phyloP scores from a whole-genome alignment of 1,284 basidiomycete species.

The Ceratobasidium sp. region DNA sequence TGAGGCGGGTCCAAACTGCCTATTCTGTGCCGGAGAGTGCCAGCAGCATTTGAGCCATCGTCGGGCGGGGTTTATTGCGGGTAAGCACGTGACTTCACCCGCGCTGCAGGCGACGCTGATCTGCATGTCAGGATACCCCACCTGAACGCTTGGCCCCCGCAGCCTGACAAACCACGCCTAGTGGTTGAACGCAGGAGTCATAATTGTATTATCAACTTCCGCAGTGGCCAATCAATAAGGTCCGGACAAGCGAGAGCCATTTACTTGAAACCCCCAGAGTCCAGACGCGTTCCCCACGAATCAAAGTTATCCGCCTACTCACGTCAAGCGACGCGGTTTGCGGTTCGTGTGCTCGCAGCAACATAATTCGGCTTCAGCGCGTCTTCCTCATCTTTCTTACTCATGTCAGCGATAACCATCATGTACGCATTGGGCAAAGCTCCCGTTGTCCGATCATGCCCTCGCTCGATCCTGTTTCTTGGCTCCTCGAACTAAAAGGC shows the following conservation, averaged over 20 bases:
- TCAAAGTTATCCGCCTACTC: background rate
- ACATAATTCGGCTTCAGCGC: background rate
- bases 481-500: conserved; percentile 1
- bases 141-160: background rate
- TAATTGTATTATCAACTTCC: background rate
- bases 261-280: background rate
- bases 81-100: conserved; percentile 1
- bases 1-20: too few species aligned
- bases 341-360: too few species aligned
- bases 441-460: conserved; percentile 1
- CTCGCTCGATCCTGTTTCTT: conserved; percentile 1
- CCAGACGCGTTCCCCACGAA: background rate
- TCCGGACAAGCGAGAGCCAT: conserved; percentile 32
- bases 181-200: too few species aligned
- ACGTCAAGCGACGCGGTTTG: too few species aligned
- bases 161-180: background rate
- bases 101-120: too few species aligned
- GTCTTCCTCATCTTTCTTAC: conserved; percentile 2
- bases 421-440: background rate
- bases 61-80: too few species aligned
- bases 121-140: too few species aligned
- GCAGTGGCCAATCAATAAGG: conserved; percentile 2
- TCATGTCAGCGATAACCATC: background rate
- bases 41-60: too few species aligned
- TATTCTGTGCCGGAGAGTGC: too few species aligned